phyloP scores from a whole-genome alignment of 345 rosid genomes.

The Lagerstroemia speciosa region DNA sequence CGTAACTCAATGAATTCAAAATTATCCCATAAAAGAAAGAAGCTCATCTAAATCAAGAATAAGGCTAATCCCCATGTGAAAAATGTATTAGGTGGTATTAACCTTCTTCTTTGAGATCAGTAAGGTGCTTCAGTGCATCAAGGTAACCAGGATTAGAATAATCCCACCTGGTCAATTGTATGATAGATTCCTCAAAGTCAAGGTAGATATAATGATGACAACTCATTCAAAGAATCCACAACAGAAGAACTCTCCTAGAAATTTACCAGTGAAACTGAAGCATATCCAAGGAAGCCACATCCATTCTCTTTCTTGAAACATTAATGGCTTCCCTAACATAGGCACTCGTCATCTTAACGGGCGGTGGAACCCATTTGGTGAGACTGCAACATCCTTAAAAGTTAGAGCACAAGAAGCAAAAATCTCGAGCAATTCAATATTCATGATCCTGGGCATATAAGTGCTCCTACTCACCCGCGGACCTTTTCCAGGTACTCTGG shows the following conservation, averaged over 20 bases:
- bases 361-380: slow-evolving; percentile 98
- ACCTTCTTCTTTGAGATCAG: slow-evolving; percentile 93
- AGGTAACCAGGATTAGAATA: slow-evolving; percentile 82
- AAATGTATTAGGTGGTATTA: neutral
- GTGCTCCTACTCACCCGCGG: slow-evolving; percentile 52
- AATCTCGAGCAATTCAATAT: neutral
- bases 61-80: neutral
- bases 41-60: neutral
- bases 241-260: neutral
- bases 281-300: slow-evolving; percentile 87
- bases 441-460: neutral
- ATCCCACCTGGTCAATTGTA: slow-evolving; percentile 65
- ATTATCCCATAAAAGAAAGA: neutral
- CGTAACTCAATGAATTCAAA: slow-evolving; percentile 11
- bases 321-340: slow-evolving; percentile 60
- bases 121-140: slow-evolving; percentile 78
- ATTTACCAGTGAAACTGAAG: slow-evolving; percentile 88
- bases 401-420: neutral
- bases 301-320: slow-evolving; percentile 84
- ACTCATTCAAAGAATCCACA: neutral
- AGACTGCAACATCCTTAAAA: slow-evolving; percentile 43
- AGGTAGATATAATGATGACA: neutral
- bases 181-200: neutral
- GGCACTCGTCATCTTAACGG: slow-evolving; percentile 84
- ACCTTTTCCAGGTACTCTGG: slow-evolving; percentile 59